Evolutionary conservation across 2,329 filamentous ascomycete genomes (phyloP).

Genomic region (Chaetomium strumarium): DNA sequence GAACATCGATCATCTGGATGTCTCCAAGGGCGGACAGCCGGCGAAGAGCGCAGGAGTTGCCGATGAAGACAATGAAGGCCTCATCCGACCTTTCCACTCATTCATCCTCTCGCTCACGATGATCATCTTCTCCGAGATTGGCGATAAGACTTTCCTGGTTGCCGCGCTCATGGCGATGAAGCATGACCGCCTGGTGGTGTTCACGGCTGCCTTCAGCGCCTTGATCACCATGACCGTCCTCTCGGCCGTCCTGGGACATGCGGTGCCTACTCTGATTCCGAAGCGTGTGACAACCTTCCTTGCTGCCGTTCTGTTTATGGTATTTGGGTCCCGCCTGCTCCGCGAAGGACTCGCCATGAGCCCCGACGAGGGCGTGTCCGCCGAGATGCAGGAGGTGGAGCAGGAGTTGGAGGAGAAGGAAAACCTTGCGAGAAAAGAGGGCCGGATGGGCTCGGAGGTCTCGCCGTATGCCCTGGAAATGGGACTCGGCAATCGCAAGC

Average conservation of each 20-base stretch:
- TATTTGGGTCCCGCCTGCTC: slow-evolving; percentile 81
- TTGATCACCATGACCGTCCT: slow-evolving; percentile 91
- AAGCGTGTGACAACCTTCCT: slow-evolving; percentile 87
- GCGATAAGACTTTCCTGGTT: slow-evolving; percentile 97
- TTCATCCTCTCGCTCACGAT: slow-evolving; percentile 90
- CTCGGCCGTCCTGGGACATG: slow-evolving; percentile 86
- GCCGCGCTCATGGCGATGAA: slow-evolving; percentile 99
- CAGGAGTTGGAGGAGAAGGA: slow-evolving; percentile 91
- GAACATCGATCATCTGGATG: slow-evolving; percentile 58
- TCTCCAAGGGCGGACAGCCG: slow-evolving; percentile 36
- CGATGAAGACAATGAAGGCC: slow-evolving; percentile 46
- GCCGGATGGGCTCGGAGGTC: slow-evolving; percentile 60
- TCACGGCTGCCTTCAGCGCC: slow-evolving; percentile 88
- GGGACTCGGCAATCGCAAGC: slow-evolving; percentile 64
- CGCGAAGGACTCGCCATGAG: slow-evolving; percentile 85
- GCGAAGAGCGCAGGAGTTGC: slow-evolving; percentile 29
- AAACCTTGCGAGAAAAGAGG: slow-evolving; percentile 62
- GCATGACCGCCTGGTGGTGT: slow-evolving; percentile 86
- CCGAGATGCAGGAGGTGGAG: slow-evolving; percentile 97
- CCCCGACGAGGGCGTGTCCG: slow-evolving; percentile 82
- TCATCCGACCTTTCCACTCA: slow-evolving; percentile 79
- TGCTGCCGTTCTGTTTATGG: slow-evolving; percentile 76
- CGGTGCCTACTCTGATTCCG: slow-evolving; percentile 82
- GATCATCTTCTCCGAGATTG: slow-evolving; percentile 95
- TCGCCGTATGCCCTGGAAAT: slow-evolving; percentile 76